Evolutionary conservation across 2,329 filamentous ascomycete genomes (phyloP).

Genomic region (Botrytis deweyae): DNA sequence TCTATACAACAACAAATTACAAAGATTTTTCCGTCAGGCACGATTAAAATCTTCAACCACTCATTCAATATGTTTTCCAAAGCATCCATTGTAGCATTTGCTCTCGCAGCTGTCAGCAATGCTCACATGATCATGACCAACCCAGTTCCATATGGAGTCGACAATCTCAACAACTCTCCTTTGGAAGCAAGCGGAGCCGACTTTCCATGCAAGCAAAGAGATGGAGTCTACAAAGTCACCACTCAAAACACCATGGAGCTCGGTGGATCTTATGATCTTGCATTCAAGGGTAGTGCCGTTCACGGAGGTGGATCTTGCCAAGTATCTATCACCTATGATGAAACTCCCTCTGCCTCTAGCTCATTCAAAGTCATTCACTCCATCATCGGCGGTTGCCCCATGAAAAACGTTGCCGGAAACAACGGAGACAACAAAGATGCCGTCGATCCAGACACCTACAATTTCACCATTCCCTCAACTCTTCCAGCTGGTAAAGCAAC

Average conservation of each 20-base stretch:
- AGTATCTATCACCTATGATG: conserved; percentile 78
- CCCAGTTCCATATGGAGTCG: conserved; percentile 62
- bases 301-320: conserved; percentile 96
- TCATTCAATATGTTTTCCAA: conserved; percentile 48
- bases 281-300: conserved; percentile 69
- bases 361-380: conserved; percentile 89
- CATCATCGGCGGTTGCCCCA: conserved; percentile 81
- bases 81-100: conserved; percentile 52
- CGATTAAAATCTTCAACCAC: conserved; percentile 27
- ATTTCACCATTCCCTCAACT: conserved; percentile 68
- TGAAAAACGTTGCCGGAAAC: conserved; percentile 57
- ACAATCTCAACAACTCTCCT: conserved; percentile 61
- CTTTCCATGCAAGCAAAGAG: conserved; percentile 80
- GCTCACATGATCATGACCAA: conserved; percentile 75
- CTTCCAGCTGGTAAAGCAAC: conserved; percentile 75
- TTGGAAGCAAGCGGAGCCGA: conserved; percentile 55
- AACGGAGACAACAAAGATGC: conserved; percentile 48
- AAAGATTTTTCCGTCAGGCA: conserved; percentile 34
- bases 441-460: conserved; percentile 56
- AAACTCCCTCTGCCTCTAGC: conserved; percentile 61
- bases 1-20: conserved; percentile 7
- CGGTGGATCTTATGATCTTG: conserved; percentile 60
- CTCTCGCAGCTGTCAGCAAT: conserved; percentile 58
- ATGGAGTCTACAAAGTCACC: conserved; percentile 47
- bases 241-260: conserved; percentile 55